A percentile compares a stretch with the other conserved stretches of the same genome.
phyloP scores from a whole-genome alignment of 148 eudicot species.

The Amaranthus cruentus region DNA sequence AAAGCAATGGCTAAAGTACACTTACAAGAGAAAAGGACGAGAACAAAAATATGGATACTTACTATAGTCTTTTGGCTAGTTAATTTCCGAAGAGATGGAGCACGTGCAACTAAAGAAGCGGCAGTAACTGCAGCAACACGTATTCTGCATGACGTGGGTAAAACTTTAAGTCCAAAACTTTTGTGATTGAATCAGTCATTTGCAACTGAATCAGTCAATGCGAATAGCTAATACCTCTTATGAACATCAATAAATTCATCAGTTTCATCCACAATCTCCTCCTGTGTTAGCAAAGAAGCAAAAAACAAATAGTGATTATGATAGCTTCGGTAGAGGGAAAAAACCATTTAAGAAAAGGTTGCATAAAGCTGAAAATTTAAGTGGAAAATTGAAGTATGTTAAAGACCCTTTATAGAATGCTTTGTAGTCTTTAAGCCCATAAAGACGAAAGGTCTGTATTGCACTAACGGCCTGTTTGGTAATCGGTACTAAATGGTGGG shows the following conservation, averaged over 20 bases:
- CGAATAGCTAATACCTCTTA: conserved; percentile 48
- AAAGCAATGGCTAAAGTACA: too few relatives aligned
- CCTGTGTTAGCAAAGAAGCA: conserved; percentile 44
- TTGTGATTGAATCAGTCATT: background rate
- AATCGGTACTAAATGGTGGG: too few relatives aligned
- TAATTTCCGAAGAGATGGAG: conserved; percentile 76
- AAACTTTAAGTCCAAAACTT: conserved; percentile 1
- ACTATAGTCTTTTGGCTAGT: conserved; percentile 58
- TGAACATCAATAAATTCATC: conserved; percentile 96
- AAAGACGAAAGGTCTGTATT: too few relatives aligned
- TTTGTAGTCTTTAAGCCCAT: too few relatives aligned
- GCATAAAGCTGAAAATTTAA: too few relatives aligned
- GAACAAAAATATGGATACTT: conserved; percentile 25
- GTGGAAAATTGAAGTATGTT: too few relatives aligned
- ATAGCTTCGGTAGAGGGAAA: too few relatives aligned
- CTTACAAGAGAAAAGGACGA: too few relatives aligned
- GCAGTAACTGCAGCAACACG: conserved; percentile 99
- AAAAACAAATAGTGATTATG: background rate
- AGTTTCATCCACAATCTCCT: conserved; percentile 98
- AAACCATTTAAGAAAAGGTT: too few relatives aligned
- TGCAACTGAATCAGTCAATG: background rate
- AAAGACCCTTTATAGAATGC: too few relatives aligned
- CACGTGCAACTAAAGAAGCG: conserved; percentile 81
- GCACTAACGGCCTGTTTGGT: too few relatives aligned
- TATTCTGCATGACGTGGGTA: conserved; percentile 56